Conservation (phyloP, 345 rosid genomes). For the Eucalyptus polyanthemos region DNA sequence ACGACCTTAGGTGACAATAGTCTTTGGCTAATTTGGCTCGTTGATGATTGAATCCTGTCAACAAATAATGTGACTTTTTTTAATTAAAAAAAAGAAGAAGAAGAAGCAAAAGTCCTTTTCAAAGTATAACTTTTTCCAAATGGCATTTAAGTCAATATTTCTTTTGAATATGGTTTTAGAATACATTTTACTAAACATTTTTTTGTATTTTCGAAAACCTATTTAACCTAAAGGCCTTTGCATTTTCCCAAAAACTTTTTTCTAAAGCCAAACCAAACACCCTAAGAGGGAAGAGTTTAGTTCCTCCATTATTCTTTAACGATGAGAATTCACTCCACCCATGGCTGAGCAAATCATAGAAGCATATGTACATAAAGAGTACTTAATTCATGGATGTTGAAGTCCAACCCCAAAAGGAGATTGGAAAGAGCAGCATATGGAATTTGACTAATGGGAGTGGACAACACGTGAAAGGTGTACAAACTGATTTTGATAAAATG, state of each 20-base stretch:
- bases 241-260: not conserved
- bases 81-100: too few relatives aligned
- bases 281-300: not conserved
- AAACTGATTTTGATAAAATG: not conserved
- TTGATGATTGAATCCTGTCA: too few relatives aligned
- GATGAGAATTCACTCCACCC: not conserved
- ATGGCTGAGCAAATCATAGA: not conserved
- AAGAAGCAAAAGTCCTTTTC: not conserved
- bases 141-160: not conserved
- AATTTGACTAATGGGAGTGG: not conserved
- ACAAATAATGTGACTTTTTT: too few relatives aligned
- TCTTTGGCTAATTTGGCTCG: not conserved
- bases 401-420: not conserved
- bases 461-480: not conserved
- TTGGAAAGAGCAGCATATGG: not conserved
- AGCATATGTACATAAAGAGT: not conserved
- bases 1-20: not conserved
- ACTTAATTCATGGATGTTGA: not conserved
- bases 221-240: not conserved
- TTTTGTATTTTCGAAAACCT: not conserved
- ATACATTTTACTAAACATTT: too few relatives aligned
- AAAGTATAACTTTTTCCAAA: not conserved
- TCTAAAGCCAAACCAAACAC: not conserved
- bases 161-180: not conserved
- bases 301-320: not conserved